phyloP scores from a whole-genome alignment of 805 yeast species.

The Pichia cephalocereana region DNA sequence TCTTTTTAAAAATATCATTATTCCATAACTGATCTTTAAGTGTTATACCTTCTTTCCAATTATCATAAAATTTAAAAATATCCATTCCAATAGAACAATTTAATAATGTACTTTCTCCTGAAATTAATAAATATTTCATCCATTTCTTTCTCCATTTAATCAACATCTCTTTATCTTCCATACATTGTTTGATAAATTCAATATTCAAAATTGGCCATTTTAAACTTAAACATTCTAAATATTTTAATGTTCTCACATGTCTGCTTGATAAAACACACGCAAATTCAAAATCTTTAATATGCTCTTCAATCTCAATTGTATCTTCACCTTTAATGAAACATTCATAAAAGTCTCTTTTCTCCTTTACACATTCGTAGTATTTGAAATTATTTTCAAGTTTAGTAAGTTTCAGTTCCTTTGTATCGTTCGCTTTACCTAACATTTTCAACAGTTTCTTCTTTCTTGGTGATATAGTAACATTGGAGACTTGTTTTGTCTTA shows the following conservation, averaged over 20 bases:
- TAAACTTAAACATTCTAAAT: slow-evolving; percentile 63
- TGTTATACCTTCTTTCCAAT: slow-evolving; percentile 23
- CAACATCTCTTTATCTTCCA: slow-evolving; percentile 14
- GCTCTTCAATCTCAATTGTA: not conserved
- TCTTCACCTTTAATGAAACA: not conserved
- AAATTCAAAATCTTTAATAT: slow-evolving; percentile 31
- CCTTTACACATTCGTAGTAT: slow-evolving; percentile 4
- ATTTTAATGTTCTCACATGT: slow-evolving; percentile 61
- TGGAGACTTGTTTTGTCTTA: not conserved
- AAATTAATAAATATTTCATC: slow-evolving; percentile 52
- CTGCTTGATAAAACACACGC: slow-evolving; percentile 57
- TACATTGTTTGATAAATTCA: slow-evolving; percentile 44
- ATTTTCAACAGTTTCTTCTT: not conserved
- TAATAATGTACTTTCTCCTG: slow-evolving; percentile 48
- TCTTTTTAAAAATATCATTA: slow-evolving; percentile 30
- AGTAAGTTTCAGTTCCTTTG: not conserved
- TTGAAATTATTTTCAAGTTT: slow-evolving; percentile 7
- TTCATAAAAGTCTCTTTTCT: not conserved
- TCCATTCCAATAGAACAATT: slow-evolving; percentile 38
- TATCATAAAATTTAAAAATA: slow-evolving; percentile 33
- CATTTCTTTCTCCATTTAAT: slow-evolving; percentile 30
- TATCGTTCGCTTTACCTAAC: not conserved
- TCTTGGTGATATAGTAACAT: slow-evolving; percentile 2
- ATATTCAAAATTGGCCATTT: slow-evolving; percentile 81
- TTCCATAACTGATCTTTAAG: slow-evolving; percentile 35